Evolutionary conservation across 1,284 basidiomycete species (phyloP), one percentile per base, ranked within the genome.

Genomic region (Calocybe gambosa): DNA sequence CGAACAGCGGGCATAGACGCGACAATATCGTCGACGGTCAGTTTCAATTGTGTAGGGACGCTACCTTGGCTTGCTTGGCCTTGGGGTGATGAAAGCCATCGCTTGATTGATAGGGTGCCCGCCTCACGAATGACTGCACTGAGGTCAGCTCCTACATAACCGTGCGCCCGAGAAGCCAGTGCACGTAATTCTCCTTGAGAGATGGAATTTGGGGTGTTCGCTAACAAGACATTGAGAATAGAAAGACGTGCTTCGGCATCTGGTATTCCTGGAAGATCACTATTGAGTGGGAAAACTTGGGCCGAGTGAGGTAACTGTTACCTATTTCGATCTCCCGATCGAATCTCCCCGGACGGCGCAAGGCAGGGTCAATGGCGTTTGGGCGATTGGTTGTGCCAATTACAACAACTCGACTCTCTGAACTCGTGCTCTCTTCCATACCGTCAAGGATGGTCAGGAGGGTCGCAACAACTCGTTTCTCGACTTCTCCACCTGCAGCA

Each of bases 301-400:
- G 29, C 18, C 29, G 6, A 16, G 34, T 15, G 33, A 2, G n/a
- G 34, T 38, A 23, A 31, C 26, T 59, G 71, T 54, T 51, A 83
- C 93, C 95, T 55, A 99, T 94, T 64, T 99, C 96, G 36, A 99
- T 91, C 66, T 99, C 96, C 52, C 92, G 75, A 64, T 99, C 96
- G 58, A 99, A 95, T 51, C 96, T 74, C 1, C 96, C 96, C 2
- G 96, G 96, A 26, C 96, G 73, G 42, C 96, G 73, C 35, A 99
- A 70, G 0, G 96, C 96, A 23, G 94, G 95, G 65, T 99, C 96
- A 49, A 99, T 92, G 3, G 93, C 89, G 62, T 99, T 98, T 2
- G 93, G 95, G 28, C 96, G 75, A 65, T 99, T 99, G 1, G 96
- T 99, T 0, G 96, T 96, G 1, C 92, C 96, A 50, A 99, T 90